Evolutionary conservation across 805 yeast genomes (phyloP), one percentile per base, ranked within the genome.

Genomic region (Kurtzmaniella cleridarum): DNA sequence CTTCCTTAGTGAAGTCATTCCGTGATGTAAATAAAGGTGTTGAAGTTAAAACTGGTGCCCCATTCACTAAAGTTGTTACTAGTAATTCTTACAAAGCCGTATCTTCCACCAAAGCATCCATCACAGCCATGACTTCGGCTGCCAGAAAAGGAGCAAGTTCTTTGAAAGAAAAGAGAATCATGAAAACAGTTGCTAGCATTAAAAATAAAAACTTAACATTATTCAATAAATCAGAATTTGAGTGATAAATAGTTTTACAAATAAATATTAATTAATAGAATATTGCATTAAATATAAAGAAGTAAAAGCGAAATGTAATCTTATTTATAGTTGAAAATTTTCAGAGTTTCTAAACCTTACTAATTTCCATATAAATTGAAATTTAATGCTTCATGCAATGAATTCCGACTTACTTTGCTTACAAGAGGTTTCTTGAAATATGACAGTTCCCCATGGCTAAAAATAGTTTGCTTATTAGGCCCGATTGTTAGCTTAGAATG

Each of bases 41-140:
- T 34, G 67, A 60, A 40, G 64, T 66, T 40, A 73, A 66, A 28
- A 72, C 70, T 17, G 65, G 60, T 17, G 49, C 53, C 17, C 51
- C 61, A 5, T 68, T 68, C 43, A 52, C 64, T 16, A 73, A 73
- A 5, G 84, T 81, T 14, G 76, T 76, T 1, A 57, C 77, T 4
- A 68, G 77, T 33, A 74, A 73, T 27, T 68, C 73, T 23, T 75
- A 76, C 49, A 78, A 70, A 53, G 69, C 72, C 9, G 81, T 77
- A 1, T 67, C 78, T 1, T 76, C 81, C 6, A 62, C 76, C 3
- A 74, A 69, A 43, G 76, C 84, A 1, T 75, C 84, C 7, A 73
- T 84, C 45, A 73, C 81, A 34, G 73, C 73, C 39, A 53, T 76
- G 51, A 75, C 81, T 9, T 60, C 53, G 34, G 57, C 57, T 32